These are phyloP conservation scores for Trifolium dubium DNA, from an alignment of 306 rosid genomes.

Conservation along the genomic window DNA sequence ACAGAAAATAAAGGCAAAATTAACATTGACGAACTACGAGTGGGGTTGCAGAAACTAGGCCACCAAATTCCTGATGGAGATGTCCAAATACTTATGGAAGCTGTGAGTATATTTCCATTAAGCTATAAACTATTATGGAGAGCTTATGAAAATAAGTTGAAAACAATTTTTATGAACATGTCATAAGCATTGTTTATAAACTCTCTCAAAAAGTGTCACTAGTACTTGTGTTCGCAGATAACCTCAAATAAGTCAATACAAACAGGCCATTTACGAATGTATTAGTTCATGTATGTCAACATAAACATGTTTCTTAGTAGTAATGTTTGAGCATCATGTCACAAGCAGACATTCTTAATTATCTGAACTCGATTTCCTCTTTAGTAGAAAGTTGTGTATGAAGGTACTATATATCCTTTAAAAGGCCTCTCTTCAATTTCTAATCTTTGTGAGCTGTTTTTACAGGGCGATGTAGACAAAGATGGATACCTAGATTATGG, in stretches of 20 bases:
- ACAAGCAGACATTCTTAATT: constrained; percentile 29
- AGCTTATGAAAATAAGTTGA: not conserved
- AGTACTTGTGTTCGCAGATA: no score
- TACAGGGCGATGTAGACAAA: constrained; percentile 78
- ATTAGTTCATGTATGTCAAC: no score
- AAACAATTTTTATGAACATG: not conserved
- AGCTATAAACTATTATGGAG: not conserved
- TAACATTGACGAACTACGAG: constrained; percentile 71
- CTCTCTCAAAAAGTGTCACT: not conserved
- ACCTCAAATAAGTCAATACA: no score
- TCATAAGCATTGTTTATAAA: not conserved
- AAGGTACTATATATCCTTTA: constrained; percentile 13
- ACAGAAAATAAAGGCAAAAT: constrained; percentile 69
- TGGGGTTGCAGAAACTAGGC: constrained; percentile 81
- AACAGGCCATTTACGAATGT: no score
- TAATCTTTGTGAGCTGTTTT: constrained; percentile 24
- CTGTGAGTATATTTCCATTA: constrained; percentile 60
- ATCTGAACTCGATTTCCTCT: constrained; percentile 14
- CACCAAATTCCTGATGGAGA: constrained; percentile 85
- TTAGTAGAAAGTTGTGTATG: not conserved
- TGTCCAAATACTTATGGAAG: constrained; percentile 83
- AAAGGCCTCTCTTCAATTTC: constrained; percentile 24
- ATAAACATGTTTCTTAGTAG: no score
- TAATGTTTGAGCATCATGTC: not conserved
- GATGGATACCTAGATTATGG: constrained; percentile 85